Conservation (phyloP, 129 eudicot genomes). For the carrot (Daucus carota) region DNA sequence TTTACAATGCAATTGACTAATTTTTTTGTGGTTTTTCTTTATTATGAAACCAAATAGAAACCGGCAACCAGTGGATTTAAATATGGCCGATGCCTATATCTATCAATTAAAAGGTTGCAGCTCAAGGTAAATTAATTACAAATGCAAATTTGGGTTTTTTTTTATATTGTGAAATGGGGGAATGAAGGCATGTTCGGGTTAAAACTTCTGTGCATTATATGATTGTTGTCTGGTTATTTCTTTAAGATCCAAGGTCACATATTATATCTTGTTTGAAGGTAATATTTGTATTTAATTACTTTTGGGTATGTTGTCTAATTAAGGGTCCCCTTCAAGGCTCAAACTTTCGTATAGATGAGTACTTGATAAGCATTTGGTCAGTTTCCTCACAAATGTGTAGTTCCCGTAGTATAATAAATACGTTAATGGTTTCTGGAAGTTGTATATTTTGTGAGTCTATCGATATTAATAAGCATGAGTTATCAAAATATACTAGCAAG, state of each 20-base stretch:
- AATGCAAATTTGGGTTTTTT: neutral
- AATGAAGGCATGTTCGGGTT: neutral
- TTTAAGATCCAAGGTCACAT: neutral
- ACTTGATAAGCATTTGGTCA: neutral
- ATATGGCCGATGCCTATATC: slow-evolving; percentile 1
- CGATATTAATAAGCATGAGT: neutral
- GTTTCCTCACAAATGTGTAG: neutral
- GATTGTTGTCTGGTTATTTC: neutral
- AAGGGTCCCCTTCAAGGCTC: neutral
- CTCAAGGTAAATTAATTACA: slow-evolving; percentile 1
- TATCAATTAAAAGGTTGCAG: slow-evolving; percentile 6
- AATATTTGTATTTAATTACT: neutral
- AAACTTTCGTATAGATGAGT: neutral
- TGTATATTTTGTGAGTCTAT: neutral
- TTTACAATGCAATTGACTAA: too few relatives aligned
- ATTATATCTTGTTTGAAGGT: neutral
- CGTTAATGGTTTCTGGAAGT: neutral
- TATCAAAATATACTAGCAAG: neutral
- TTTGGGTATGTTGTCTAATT: neutral
- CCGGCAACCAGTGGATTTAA: slow-evolving; percentile 13
- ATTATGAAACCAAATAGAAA: neutral
- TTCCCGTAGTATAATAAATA: neutral
- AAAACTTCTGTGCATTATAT: neutral
- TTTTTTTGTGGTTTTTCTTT: neutral
- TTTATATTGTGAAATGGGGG: too few relatives aligned